Conservation (phyloP, 345 rosid species). For the Lenwebbia sp. region DNA sequence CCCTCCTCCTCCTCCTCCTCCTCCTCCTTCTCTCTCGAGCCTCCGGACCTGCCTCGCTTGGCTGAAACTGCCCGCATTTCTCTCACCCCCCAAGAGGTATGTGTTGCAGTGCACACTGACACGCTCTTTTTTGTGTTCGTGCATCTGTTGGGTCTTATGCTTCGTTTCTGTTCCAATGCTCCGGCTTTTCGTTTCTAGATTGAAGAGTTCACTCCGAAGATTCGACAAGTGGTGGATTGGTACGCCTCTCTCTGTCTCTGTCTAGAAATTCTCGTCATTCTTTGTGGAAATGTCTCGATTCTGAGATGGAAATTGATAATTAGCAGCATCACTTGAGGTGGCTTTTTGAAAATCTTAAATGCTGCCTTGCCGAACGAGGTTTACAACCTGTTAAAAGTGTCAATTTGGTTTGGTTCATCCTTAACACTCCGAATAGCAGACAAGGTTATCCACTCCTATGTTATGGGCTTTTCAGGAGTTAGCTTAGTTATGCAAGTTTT, state of each 20-base stretch:
- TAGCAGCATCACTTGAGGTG: neutral
- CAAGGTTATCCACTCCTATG: neutral
- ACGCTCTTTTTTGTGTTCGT: neutral
- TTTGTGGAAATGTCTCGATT: neutral
- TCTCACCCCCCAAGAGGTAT: slow-evolving; percentile 53
- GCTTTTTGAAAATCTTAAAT: neutral
- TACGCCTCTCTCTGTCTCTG: slow-evolving; percentile 4
- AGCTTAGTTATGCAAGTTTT: neutral
- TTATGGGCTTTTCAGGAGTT: neutral
- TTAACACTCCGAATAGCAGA: neutral
- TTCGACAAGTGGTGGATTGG: slow-evolving; percentile 66
- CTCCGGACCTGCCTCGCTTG: slow-evolving; percentile 55
- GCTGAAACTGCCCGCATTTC: slow-evolving; percentile 85
- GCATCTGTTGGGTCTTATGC: neutral
- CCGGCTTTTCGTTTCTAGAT: slow-evolving; percentile 13
- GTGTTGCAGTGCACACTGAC: neutral
- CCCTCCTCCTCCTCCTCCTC: slow-evolving; percentile 8
- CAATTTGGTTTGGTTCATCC: neutral
- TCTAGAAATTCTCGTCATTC: neutral
- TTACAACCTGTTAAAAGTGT: neutral
- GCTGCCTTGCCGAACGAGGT: neutral
- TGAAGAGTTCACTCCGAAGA: slow-evolving; percentile 61
- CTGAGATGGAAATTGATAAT: neutral
- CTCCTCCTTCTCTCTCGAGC: slow-evolving; percentile 30
- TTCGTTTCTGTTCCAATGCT: neutral